A percentile compares a stretch with the other conserved stretches of the same genome.
Evolutionary conservation across 2,329 filamentous ascomycete genomes (phyloP).

Genomic region (Diaporthe sp.): DNA sequence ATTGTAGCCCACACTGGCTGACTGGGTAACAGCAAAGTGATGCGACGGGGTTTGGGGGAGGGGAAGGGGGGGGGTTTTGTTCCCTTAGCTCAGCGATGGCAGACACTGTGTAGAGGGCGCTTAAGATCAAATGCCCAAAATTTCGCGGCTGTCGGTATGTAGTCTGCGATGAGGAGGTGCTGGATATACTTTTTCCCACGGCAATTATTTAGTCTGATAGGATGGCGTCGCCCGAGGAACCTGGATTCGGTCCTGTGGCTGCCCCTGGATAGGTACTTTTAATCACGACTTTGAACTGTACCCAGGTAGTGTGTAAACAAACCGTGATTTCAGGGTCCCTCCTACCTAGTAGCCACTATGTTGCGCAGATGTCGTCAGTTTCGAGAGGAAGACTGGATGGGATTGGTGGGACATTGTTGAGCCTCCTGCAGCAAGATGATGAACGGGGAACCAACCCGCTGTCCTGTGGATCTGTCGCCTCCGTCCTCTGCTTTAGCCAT

Average conservation of each 20-base stretch:
- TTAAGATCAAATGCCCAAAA: background rate
- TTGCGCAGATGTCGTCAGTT: slow-evolving; percentile 8
- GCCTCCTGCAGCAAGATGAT: background rate
- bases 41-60: background rate
- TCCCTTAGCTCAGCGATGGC: background rate
- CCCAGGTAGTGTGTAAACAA: background rate
- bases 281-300: background rate
- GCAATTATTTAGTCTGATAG: background rate
- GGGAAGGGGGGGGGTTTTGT: too few species aligned
- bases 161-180: background rate
- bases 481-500: background rate
- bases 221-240: background rate
- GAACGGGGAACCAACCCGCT: background rate
- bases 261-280: background rate
- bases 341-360: background rate
- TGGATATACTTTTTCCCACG: background rate
- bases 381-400: background rate
- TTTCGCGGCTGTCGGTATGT: slow-evolving; percentile 17
- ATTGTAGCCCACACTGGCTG: background rate
- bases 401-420: slow-evolving; percentile 18
- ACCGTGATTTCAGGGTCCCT: too few species aligned
- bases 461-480: background rate
- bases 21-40: background rate
- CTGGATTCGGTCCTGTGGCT: background rate
- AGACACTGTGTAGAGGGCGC: background rate